Conservation (phyloP, 1,139 yeast genomes). For the Suhomyces wounanorum region DNA sequence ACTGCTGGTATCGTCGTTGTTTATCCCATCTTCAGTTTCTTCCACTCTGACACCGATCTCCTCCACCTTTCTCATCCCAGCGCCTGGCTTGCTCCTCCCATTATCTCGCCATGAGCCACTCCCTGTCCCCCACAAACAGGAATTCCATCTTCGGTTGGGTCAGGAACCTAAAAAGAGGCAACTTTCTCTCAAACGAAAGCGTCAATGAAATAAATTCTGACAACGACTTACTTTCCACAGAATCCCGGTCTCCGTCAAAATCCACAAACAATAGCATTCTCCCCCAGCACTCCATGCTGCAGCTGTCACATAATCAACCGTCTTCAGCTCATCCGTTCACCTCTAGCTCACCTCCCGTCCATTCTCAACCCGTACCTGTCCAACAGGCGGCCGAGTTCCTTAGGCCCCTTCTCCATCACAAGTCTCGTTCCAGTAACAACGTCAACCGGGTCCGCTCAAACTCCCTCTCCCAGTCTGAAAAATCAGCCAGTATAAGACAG, state of each 20-base stretch:
- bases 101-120: slow-evolving; percentile 36
- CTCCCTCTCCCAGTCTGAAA: slow-evolving; percentile 38
- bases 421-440: slow-evolving; percentile 52
- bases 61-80: not conserved
- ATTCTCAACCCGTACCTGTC: slow-evolving; percentile 14
- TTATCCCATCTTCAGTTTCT: not conserved
- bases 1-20: not conserved
- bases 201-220: slow-evolving; percentile 42
- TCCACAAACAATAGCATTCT: slow-evolving; percentile 15
- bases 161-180: slow-evolving; percentile 44
- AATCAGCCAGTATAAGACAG: slow-evolving; percentile 43
- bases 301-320: slow-evolving; percentile 10
- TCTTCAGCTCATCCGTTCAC: slow-evolving; percentile 12
- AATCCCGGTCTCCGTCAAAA: slow-evolving; percentile 29
- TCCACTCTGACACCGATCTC: not conserved
- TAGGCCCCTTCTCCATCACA: slow-evolving; percentile 52
- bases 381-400: slow-evolving; percentile 32
- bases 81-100: not conserved
- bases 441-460: slow-evolving; percentile 45
- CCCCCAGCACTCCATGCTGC: slow-evolving; percentile 13
- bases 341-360: slow-evolving; percentile 12
- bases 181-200: slow-evolving; percentile 42
- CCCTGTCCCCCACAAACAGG: slow-evolving; percentile 45
- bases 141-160: slow-evolving; percentile 52
- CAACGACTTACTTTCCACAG: slow-evolving; percentile 28